phyloP scores from a whole-genome alignment of 1,284 basidiomycete species.

The Moesziomyces parantarcticus region DNA sequence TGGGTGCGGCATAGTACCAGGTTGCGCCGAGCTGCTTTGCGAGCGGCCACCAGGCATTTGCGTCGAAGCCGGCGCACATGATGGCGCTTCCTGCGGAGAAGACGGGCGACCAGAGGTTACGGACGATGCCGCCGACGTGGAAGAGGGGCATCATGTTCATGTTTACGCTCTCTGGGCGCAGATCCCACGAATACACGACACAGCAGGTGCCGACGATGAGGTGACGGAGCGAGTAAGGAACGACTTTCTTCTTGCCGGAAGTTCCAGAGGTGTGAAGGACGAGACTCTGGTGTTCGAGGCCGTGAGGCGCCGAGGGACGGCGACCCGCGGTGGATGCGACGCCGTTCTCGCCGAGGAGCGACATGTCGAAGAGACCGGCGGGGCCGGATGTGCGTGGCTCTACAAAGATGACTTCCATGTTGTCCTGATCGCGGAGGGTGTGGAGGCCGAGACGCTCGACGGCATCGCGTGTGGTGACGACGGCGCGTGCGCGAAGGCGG shows the following conservation, averaged over 20 bases:
- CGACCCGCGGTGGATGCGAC: slow-evolving; percentile 42
- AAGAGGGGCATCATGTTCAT: slow-evolving; percentile 69
- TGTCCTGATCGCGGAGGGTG: slow-evolving; percentile 55
- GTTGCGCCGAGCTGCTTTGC: slow-evolving; percentile 65
- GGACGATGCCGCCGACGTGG: slow-evolving; percentile 67
- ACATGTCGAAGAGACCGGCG: slow-evolving; percentile 66
- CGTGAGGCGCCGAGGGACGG: slow-evolving; percentile 55
- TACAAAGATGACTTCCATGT: slow-evolving; percentile 66
- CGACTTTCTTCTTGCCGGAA: slow-evolving; percentile 67
- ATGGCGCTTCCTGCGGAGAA: slow-evolving; percentile 66
- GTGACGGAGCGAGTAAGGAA: slow-evolving; percentile 66
- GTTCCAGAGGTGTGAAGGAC: slow-evolving; percentile 68
- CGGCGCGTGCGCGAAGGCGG: slow-evolving; percentile 64
- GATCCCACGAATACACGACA: slow-evolving; percentile 66
- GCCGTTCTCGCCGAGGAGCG: slow-evolving; percentile 45
- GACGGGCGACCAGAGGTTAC: slow-evolving; percentile 66
- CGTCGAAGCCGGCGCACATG: slow-evolving; percentile 67
- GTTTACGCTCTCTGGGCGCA: slow-evolving; percentile 64
- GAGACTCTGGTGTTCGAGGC: slow-evolving; percentile 63
- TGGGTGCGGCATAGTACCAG: slow-evolving; percentile 68
- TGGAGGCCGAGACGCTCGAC: slow-evolving; percentile 61
- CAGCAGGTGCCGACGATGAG: slow-evolving; percentile 66
- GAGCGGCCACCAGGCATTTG: slow-evolving; percentile 66
- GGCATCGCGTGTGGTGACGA: slow-evolving; percentile 64
- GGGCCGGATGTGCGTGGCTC: slow-evolving; percentile 58